phyloP scores from a whole-genome alignment of 192 early-diverging fungal genomes.

The Coemansia sp. region DNA sequence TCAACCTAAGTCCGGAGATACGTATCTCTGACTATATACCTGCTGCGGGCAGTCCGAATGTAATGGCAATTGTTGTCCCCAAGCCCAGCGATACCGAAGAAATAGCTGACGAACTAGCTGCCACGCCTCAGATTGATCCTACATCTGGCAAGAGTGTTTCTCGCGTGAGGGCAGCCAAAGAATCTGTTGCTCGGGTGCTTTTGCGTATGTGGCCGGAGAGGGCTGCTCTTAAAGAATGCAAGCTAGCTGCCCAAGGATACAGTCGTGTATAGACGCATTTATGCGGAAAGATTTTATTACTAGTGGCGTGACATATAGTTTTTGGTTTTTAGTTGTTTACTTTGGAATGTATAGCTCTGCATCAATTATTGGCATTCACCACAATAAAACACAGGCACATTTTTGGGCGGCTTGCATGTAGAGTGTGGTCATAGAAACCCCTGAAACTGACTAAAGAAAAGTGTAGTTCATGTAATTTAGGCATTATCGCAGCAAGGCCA shows the following conservation, averaged over 20 bases:
- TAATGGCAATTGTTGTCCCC: constrained; percentile 12
- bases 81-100: constrained; percentile 56
- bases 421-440: no score
- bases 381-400: no score
- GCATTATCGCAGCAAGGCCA: no score
- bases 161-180: background rate
- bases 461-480: no score
- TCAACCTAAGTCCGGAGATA: background rate
- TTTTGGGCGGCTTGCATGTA: no score
- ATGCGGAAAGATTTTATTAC: no score
- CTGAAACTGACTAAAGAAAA: no score
- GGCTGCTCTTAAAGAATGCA: background rate
- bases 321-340: background rate
- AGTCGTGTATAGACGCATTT: background rate
- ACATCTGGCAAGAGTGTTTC: background rate
- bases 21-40: background rate
- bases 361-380: no score
- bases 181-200: background rate
- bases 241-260: background rate
- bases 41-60: background rate
- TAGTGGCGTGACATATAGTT: background rate
- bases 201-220: background rate
- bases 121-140: background rate
- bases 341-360: no score
- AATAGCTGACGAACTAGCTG: constrained; percentile 51